Base-by-base conservation (phyloP, 75 land plant species). In the Isoetes taiwanensis region DNA sequence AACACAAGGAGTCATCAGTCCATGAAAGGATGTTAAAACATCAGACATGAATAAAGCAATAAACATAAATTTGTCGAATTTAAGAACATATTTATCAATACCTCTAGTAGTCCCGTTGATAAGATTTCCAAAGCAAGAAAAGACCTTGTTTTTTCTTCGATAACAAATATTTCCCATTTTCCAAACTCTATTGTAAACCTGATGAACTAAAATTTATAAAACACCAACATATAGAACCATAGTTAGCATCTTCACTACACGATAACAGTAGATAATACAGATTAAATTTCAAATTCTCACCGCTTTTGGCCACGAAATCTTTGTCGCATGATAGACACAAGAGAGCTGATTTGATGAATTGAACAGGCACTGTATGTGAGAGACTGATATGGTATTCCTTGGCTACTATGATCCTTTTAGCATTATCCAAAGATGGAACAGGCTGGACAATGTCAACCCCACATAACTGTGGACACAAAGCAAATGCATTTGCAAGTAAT, bases 351-450 rank as follows among this genome's bases (percentile, higher is more conserved):
- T 54, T 93, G 98, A 64, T 93, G 98, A 33, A 87, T 76, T 31
- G 75, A 55, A 93, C 76, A 19, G 95, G 82, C 32, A 84, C 90
- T 30, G 95, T 81, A 59, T 83, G 74, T 48, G 85, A 84, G 52
- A 93, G 76, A 62, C 98, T 93, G 32, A 93, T 78, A 52, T 93
- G 98, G 41, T 77, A 84, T 48, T 87, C 83, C 52, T 72, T 76
- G 21, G 68, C 75, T 5, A 82, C 54, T 37, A 37, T 10, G 14
- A 37, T 14, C 14, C 14, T 37, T 9, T 37, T 10, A 37, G 9
- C 39, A 10, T 10, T 10, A 30, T 29, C 28, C 10, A 54, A 54
- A 23, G 30, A 43, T 26, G 25, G 34, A 30, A 43, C n/a, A 1
- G 41, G n/a, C 21, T 14, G 10, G 52, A 41, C 52, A 39, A 23